phyloP scores from a whole-genome alignment of 305 asterid genomes.

The Striga hermonthica region DNA sequence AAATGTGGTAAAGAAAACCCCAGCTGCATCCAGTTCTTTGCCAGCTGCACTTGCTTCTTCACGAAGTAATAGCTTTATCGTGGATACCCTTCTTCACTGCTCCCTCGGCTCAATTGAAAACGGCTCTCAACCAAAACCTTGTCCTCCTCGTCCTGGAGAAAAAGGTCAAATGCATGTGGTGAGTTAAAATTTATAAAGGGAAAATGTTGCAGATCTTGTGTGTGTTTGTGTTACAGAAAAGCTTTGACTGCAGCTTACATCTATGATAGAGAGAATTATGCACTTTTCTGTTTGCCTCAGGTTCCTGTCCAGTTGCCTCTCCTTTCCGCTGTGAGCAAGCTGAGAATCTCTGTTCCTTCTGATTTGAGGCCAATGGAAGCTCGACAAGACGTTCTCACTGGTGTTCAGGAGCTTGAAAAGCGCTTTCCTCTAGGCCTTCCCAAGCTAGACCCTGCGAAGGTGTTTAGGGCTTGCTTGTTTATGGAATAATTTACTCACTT shows the following conservation, averaged over 20 bases:
- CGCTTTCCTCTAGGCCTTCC: conserved; percentile 95
- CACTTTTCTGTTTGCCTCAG: conserved; percentile 42
- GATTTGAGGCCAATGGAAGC: conserved; percentile 90
- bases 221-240: neutral
- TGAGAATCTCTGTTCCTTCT: conserved; percentile 78
- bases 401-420: conserved; percentile 80
- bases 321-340: conserved; percentile 83
- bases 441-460: conserved; percentile 90
- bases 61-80: conserved; percentile 75
- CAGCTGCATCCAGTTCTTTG: conserved; percentile 65
- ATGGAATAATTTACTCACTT: no score
- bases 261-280: conserved; percentile 16
- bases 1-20: conserved; percentile 78
- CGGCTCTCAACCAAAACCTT: conserved; percentile 85
- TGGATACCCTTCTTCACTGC: conserved; percentile 89
- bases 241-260: conserved; percentile 15
- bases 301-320: conserved; percentile 96
- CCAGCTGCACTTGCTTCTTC: conserved; percentile 88
- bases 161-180: conserved; percentile 99
- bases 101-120: conserved; percentile 66
- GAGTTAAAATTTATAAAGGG: conserved; percentile 31
- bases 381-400: conserved; percentile 78
- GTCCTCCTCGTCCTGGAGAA: conserved; percentile 88
- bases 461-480: no score
- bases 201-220: neutral